Conservation (phyloP, 257 asterid genomes). For the Solanum chaucha region DNA sequence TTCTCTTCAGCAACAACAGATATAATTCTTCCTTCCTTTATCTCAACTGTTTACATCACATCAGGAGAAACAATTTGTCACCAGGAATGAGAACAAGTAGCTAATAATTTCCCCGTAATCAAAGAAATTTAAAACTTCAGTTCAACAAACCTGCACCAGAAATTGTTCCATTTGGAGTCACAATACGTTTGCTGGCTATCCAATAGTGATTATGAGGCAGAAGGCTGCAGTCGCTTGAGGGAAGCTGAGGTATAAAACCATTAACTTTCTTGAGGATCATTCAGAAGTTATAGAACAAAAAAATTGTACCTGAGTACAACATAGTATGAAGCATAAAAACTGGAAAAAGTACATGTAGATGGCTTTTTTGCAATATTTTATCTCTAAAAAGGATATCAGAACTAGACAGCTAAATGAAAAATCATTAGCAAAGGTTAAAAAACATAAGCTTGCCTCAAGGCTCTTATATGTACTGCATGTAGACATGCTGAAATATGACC, state of each 20-base stretch:
- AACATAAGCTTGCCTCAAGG: not conserved
- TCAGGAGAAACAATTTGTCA: constrained; percentile 7
- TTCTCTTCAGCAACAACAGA: constrained; percentile 62
- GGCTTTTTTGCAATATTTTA: not conserved
- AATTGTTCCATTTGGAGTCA: constrained; percentile 53
- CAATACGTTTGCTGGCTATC: constrained; percentile 81
- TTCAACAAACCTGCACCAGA: constrained; percentile 76
- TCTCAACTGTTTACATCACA: constrained; percentile 53
- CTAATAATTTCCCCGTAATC: not conserved
- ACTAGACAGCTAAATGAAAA: not conserved
- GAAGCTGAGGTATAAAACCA: constrained; percentile 25
- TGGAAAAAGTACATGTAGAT: not conserved
- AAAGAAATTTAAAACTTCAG: not conserved
- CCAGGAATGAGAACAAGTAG: not conserved
- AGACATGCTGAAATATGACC: not conserved
- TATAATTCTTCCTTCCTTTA: constrained; percentile 58
- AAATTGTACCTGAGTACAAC: not conserved
- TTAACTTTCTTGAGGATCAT: not conserved
- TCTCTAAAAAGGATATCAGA: not conserved
- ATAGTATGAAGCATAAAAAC: not conserved
- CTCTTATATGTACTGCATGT: not conserved
- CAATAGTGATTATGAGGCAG: constrained; percentile 59
- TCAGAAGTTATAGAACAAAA: not conserved
- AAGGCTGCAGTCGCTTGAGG: constrained; percentile 62
- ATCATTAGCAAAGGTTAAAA: not conserved